Base-by-base conservation (phyloP, 139 green algal species). In the Nannochloris sp. region DNA sequence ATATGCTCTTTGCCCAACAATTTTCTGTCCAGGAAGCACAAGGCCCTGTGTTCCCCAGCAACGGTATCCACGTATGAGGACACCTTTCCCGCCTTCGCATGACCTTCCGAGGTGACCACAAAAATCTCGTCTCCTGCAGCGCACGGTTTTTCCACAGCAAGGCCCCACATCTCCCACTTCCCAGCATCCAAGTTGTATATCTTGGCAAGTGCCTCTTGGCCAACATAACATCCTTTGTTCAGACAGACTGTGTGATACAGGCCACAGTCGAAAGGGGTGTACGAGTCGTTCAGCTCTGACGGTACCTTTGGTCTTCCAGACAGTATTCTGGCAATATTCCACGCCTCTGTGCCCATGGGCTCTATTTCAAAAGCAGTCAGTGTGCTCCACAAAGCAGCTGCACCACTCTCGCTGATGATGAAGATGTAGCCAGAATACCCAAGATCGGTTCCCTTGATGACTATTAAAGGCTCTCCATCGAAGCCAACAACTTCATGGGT, bases 211-310 rank as follows among this genome's bases (percentile, higher is more conserved):
- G 84, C 88, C 63, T 92, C 86, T 56, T 91, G 82, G 7, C 78
- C 75, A 18, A 83, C 73, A 61, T 78, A 83, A 60, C 75, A 83
- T n/a, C 77, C 79, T 66, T 93, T 94, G 55, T 79, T 64, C 24
- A 95, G 37, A 2, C 60, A 81, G 2, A 91, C 80, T 2, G 83
- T 83, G 27, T 72, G 49, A 60, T 79, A 85, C 48, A 95, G 63
- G 19, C 85, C 85, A 1, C 84, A 85, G 66, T 95, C 87, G 5
- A 94, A 66, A 4, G 87, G 81, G 63, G 83, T 92, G 60, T 66
- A 74, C 6, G 75, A 62, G 2, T 78, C 57, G 0, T 73, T 88
- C 9, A 95, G 71, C 60, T 95, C 87, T 1, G 60, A 37, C 8
- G 78, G 79, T 3, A 58, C 51, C 29, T 49, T 58, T 19, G 87